Evolutionary conservation across 169 alveolate species (phyloP).

Genomic region (Cryptosporidium xiaoi): DNA sequence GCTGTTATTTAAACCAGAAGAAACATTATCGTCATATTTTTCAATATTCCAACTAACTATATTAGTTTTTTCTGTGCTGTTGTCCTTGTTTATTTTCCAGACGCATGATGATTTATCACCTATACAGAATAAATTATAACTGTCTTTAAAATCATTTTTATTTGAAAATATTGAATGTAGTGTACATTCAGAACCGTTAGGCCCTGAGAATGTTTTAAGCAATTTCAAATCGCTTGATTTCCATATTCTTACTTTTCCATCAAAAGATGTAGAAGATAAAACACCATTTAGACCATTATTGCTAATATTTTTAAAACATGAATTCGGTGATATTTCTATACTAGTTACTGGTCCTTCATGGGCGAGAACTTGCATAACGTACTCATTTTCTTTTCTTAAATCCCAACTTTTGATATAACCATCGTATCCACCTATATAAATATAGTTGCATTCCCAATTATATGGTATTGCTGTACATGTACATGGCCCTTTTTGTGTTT

Average conservation of each 20-base stretch:
- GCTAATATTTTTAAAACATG: too few relatives aligned
- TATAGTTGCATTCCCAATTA: neutral
- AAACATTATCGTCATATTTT: neutral
- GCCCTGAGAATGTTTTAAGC: constrained; percentile 34
- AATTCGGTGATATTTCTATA: constrained; percentile 14
- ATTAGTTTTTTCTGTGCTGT: neutral
- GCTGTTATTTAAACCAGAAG: neutral
- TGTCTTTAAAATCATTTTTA: neutral
- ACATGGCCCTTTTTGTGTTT: constrained; percentile 59
- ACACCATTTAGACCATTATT: neutral
- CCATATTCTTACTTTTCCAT: constrained; percentile 53
- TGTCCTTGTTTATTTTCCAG: constrained; percentile 25
- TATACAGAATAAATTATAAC: constrained; percentile 17
- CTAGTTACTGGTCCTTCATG: constrained; percentile 41
- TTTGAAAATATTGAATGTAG: constrained; percentile 48
- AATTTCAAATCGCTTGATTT: constrained; percentile 21
- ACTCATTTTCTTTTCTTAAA: constrained; percentile 29
- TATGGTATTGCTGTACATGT: constrained; percentile 37
- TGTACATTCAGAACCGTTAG: constrained; percentile 7
- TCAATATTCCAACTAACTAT: neutral
- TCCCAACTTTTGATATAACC: constrained; percentile 65
- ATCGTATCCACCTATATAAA: constrained; percentile 66
- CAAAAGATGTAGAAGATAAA: constrained; percentile 52
- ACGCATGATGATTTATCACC: constrained; percentile 23
- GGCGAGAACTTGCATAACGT: constrained; percentile 25